Conservation (phyloP, 1,139 yeast species). For the Saccharomyces hybrid region DNA sequence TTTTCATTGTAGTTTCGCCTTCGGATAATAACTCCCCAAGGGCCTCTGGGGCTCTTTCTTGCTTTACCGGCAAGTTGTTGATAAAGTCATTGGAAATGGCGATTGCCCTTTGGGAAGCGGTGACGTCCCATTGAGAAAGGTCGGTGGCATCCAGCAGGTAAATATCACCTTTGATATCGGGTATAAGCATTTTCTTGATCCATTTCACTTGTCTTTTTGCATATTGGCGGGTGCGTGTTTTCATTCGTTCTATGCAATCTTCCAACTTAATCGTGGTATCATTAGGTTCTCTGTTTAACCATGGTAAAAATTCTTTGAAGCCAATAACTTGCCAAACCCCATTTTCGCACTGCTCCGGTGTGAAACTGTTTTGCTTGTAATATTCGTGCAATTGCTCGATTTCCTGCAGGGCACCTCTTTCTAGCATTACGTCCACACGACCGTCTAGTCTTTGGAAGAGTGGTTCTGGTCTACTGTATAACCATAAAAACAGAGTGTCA, state of each 20-base stretch:
- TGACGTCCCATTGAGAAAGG: slow-evolving; percentile 47
- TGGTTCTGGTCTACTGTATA: slow-evolving; percentile 58
- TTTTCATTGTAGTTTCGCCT: slow-evolving; percentile 16
- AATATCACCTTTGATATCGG: slow-evolving; percentile 62
- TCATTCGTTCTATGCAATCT: slow-evolving; percentile 66
- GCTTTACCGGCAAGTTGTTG: slow-evolving; percentile 12
- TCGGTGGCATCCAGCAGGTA: slow-evolving; percentile 74
- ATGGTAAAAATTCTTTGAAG: slow-evolving; percentile 84
- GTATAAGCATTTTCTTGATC: slow-evolving; percentile 66
- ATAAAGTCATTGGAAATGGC: slow-evolving; percentile 43
- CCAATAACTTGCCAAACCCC: slow-evolving; percentile 97
- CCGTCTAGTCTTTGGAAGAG: slow-evolving; percentile 59
- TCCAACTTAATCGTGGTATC: slow-evolving; percentile 28
- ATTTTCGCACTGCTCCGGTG: slow-evolving; percentile 44
- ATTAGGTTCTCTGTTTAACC: slow-evolving; percentile 40
- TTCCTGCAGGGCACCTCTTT: slow-evolving; percentile 60
- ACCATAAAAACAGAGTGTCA: slow-evolving; percentile 73
- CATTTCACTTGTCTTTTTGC: slow-evolving; percentile 90
- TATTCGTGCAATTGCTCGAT: slow-evolving; percentile 48
- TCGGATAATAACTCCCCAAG: slow-evolving; percentile 35
- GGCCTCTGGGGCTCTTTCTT: slow-evolving; percentile 40
- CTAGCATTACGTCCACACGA: slow-evolving; percentile 79
- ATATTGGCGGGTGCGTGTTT: slow-evolving; percentile 73
- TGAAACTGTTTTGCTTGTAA: slow-evolving; percentile 28
- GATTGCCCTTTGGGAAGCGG: slow-evolving; percentile 52